Evolutionary conservation across 1,284 basidiomycete genomes (phyloP).

Genomic region (Vanrija sp.): DNA sequence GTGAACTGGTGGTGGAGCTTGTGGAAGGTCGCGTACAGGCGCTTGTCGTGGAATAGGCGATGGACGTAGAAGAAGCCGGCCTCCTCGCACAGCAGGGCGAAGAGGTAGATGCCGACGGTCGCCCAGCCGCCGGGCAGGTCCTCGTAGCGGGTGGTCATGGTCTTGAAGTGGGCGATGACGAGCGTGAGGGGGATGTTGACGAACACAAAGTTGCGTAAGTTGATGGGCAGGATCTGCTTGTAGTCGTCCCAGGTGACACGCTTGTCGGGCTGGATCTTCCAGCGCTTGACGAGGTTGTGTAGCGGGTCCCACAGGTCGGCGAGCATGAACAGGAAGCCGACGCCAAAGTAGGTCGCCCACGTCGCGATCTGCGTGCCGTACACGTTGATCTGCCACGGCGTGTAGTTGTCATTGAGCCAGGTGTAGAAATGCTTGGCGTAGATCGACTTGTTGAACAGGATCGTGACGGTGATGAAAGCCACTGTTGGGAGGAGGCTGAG

Average conservation of each 20-base stretch:
- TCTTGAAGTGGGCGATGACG: neutral
- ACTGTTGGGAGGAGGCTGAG: neutral
- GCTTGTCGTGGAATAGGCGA: slow-evolving; percentile 8
- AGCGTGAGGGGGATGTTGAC: slow-evolving; percentile 12
- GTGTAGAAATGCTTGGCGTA: slow-evolving; percentile 3
- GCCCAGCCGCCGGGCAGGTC: slow-evolving; percentile 8
- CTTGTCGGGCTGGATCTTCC: slow-evolving; percentile 18
- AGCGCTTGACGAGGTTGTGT: slow-evolving; percentile 7
- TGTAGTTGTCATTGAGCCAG: slow-evolving; percentile 13
- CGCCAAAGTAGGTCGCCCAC: slow-evolving; percentile 9
- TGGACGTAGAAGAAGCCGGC: slow-evolving; percentile 16
- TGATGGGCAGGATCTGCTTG: slow-evolving; percentile 5
- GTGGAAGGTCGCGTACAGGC: slow-evolving; percentile 12
- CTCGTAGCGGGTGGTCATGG: neutral
- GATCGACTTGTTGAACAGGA: neutral
- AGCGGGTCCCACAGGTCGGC: slow-evolving; percentile 14
- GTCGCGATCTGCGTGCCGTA: slow-evolving; percentile 9
- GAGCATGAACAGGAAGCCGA: slow-evolving; percentile 12
- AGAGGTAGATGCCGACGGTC: slow-evolving; percentile 9
- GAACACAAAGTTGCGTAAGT: slow-evolving; percentile 6
- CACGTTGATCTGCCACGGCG: slow-evolving; percentile 11
- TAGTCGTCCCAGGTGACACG: slow-evolving; percentile 15
- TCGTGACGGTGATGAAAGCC: neutral
- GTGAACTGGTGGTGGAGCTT: slow-evolving; percentile 21
- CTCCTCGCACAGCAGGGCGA: slow-evolving; percentile 17